Evolutionary conservation across 177 flowering plant species (phyloP), one percentile per base, ranked within the genome.

Genomic region (Vitis hybrid): DNA sequence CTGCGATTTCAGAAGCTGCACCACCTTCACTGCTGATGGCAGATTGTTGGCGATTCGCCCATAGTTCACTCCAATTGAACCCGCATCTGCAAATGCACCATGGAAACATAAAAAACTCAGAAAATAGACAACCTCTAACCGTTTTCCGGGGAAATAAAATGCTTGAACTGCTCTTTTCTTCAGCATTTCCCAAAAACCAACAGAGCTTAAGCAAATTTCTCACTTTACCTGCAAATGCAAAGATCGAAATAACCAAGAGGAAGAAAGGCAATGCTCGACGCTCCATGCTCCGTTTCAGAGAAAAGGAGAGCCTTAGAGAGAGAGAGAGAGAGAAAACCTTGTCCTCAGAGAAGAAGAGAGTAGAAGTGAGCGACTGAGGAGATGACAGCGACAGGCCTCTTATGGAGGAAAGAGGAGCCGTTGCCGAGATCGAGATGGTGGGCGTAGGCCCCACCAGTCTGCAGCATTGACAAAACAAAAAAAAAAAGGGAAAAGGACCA

Each of bases 1-100:
- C 18, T 81, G 78, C 0, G 88, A 83, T 32, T 81, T 78, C 1
- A 85, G 79, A 30, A 85, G 85, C 65, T 68, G 15, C 7, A 81
- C 86, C 14, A 80, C 88, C 58, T 79, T 77, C 4, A 26, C 4
- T 2, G 88, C 83, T 1, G 88, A 69, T 2, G 88, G 88, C 5
- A 85, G 82, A 65, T 85, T 71, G 82, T 81, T 67, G 1, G 84
- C 86, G 7, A 83, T 58, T 8, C 82, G 49, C 8, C 88, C 88
- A 62, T 85, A 85, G 82, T 85, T 85, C 23, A 85, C 83, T 23
- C 88, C 86, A 11, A 83, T 60, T 2, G 78, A 78, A 23, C 78
- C 81, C 10, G 64, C 77, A 60, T 74, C 84, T 74, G 77, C 23
- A 70, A 70, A 17, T 14, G 56, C 0, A 13, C 60, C 2, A 50